Conservation (phyloP, 805 yeast genomes). For the Candida pseudoglaebosa region DNA sequence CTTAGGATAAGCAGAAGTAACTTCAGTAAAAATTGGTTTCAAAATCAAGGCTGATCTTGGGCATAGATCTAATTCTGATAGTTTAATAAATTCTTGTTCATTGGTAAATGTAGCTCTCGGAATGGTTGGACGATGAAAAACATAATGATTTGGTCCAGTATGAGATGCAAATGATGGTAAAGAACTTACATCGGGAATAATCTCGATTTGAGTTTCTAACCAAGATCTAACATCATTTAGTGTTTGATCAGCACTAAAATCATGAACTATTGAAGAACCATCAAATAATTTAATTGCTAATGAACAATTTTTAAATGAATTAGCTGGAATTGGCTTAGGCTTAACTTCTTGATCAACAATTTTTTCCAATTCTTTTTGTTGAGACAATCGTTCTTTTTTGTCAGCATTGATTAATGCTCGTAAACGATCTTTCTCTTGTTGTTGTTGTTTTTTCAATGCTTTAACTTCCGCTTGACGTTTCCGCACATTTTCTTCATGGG, state of each 20-base stretch:
- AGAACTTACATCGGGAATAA: constrained; percentile 38
- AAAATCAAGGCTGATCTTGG: constrained; percentile 75
- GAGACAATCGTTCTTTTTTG: constrained; percentile 39
- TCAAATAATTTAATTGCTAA: constrained; percentile 64
- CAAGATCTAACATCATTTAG: constrained; percentile 58
- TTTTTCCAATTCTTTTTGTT: neutral
- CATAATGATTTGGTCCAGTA: constrained; percentile 50
- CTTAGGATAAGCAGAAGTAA: constrained; percentile 10
- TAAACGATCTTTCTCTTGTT: constrained; percentile 54
- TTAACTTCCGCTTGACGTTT: constrained; percentile 10
- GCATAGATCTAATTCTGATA: constrained; percentile 53
- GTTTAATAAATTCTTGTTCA: constrained; percentile 51
- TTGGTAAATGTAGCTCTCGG: constrained; percentile 48
- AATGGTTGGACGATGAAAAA: constrained; percentile 31
- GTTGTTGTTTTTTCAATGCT: constrained; percentile 34
- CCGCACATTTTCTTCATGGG: constrained; percentile 7
- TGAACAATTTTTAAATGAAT: constrained; percentile 22
- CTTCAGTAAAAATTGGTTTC: constrained; percentile 50
- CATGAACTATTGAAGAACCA: constrained; percentile 54
- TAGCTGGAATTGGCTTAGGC: neutral
- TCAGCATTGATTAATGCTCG: constrained; percentile 51
- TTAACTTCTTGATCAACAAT: too few relatives aligned
- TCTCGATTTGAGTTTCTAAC: constrained; percentile 42
- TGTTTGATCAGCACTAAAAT: constrained; percentile 43
- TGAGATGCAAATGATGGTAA: constrained; percentile 52